Conservation (phyloP, 352 stramenopile species). For the Aphanomyces cochlioides region DNA sequence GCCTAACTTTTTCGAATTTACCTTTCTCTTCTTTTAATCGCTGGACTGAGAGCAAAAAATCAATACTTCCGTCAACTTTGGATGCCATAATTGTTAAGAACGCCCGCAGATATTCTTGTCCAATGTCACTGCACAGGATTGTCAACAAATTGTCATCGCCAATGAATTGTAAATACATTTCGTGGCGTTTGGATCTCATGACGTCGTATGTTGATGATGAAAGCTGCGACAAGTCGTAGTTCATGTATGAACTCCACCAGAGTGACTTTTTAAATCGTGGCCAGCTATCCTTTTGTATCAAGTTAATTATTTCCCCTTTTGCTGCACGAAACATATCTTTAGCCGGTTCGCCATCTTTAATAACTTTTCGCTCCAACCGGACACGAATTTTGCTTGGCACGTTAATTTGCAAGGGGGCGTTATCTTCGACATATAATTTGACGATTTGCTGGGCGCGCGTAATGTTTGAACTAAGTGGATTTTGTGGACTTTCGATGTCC, state of each 20-base stretch:
- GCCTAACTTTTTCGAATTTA: background rate
- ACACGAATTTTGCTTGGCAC: slow-evolving; percentile 22
- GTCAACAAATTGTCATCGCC: slow-evolving; percentile 10
- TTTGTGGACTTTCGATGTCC: slow-evolving; percentile 2
- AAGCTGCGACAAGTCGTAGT: background rate
- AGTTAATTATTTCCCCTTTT: slow-evolving; percentile 1
- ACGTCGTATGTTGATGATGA: background rate
- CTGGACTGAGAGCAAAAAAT: background rate
- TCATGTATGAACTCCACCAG: slow-evolving; percentile 12
- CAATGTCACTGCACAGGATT: slow-evolving; percentile 9
- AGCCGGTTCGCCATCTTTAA: slow-evolving; percentile 16
- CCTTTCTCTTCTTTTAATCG: background rate
- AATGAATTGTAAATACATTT: slow-evolving; percentile 24
- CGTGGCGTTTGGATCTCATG: background rate
- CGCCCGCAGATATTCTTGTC: slow-evolving; percentile 8
- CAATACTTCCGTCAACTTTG: background rate
- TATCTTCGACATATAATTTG: slow-evolving; percentile 20
- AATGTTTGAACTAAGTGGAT: background rate
- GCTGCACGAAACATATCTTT: slow-evolving; percentile 21
- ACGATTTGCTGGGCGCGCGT: slow-evolving; percentile 1
- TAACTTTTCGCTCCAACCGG: slow-evolving; percentile 21
- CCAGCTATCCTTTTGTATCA: slow-evolving; percentile 17
- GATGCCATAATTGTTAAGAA: slow-evolving; percentile 1
- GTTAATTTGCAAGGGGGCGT: slow-evolving; percentile 27
- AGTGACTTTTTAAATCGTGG: slow-evolving; percentile 12